Base-by-base conservation (phyloP, 306 rosid species). In the Malus sylvestris region DNA sequence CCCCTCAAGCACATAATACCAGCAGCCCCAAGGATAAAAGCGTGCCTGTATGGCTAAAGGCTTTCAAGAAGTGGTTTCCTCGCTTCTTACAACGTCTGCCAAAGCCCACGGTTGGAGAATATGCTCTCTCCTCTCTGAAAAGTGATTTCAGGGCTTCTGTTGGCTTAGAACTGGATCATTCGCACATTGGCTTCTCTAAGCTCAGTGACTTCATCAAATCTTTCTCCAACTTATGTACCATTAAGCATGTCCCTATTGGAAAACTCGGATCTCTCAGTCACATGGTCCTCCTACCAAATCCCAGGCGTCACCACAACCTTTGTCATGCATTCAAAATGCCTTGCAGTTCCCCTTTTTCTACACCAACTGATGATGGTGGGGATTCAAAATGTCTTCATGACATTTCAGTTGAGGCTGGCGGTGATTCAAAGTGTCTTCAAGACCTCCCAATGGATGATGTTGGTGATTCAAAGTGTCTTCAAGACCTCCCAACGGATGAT, bases 11-110 rank as follows among this genome's bases (percentile, higher is more conserved):
- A 19, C 71, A 3, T 40, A 46, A 53, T 40, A 40, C 20, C 35
- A 59, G 53, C 3, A 30, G 65, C 14, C 4, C 40, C 19, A 70
- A 67, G 68, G 76, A 61, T 60, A 29, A 70, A 62, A 76, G 52
- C 75, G 32, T 35, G 60, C 82, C 85, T 51, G 16, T n/a, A 29
- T 85, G 88, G 88, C 82, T 85, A 58, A 67, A 51, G 72, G 68
- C 64, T 64, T 85, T 82, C 76, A 82, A 68, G 59, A 85, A 79
- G 80, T 85, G 88, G 88, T 46, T 85, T 35, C 88, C 86, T 12
- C 67, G 63, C 75, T 65, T 72, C 72, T 63, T 85, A 51, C 7
- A 67, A 25, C 63, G 75, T 49, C 70, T 75, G 67, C 44, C 88
- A 46, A 82, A 68, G 78, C 65, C 30, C 38, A 58, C 80, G 71